Conservation (phyloP, 2,329 filamentous ascomycete genomes). For the Colletotrichum magnum region DNA sequence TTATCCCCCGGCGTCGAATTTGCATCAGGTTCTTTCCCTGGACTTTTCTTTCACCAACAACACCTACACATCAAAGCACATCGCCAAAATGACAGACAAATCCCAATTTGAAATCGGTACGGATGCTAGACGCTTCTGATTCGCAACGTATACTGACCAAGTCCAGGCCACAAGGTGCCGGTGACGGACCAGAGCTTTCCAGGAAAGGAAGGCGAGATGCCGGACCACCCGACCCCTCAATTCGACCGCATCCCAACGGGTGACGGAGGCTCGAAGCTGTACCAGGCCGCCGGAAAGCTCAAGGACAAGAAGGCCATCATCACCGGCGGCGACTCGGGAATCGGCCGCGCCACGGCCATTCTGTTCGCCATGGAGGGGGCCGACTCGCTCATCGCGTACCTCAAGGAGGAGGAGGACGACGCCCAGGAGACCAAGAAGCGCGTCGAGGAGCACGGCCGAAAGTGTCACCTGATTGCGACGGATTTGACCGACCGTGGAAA, state of each 20-base stretch:
- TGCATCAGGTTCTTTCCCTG: rapidly evolving
- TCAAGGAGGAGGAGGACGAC: slow-evolving; percentile 82
- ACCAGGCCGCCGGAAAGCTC: slow-evolving; percentile 83
- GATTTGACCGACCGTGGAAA: slow-evolving; percentile 77
- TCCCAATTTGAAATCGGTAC: slow-evolving; percentile 44
- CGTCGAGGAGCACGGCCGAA: slow-evolving; percentile 76
- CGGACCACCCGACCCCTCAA: slow-evolving; percentile 68
- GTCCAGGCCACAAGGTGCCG: slow-evolving; percentile 54
- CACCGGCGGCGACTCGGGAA: slow-evolving; percentile 85
- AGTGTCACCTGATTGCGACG: slow-evolving; percentile 74
- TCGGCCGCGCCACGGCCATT: slow-evolving; percentile 81
- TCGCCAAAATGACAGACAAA: slow-evolving; percentile 32
- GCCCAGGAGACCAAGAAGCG: slow-evolving; percentile 80
- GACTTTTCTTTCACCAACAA: neutral
- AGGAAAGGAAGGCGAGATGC: slow-evolving; percentile 63
- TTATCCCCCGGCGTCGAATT: neutral
- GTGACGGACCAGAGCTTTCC: slow-evolving; percentile 59
- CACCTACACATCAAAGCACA: neutral
- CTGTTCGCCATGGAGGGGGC: slow-evolving; percentile 88
- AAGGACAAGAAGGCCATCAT: slow-evolving; percentile 82
- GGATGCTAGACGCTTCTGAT: neutral
- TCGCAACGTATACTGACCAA: neutral
- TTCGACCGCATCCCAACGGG: slow-evolving; percentile 77
- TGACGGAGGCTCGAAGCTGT: slow-evolving; percentile 77
- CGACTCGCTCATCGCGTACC: slow-evolving; percentile 79